Percentiles rank a stretch among this genome's conserved stretches.
Evolutionary conservation across 176 grass and related monocot genomes (phyloP).

Genomic region (Phoenix dactylifera): DNA sequence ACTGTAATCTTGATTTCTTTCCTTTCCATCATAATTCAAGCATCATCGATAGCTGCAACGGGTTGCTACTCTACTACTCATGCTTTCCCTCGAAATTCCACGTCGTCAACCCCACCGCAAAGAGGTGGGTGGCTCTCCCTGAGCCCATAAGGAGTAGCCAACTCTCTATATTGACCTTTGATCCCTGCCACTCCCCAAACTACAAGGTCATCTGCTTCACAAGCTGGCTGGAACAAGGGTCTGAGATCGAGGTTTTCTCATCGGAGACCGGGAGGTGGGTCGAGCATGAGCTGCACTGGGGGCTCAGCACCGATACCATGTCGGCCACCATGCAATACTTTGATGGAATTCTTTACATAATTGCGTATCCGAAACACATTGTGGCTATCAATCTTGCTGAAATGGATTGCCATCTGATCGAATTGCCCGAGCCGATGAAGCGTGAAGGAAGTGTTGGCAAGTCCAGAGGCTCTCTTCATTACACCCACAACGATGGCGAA

Average conservation of each 20-base stretch:
- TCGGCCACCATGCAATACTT: slow-evolving; percentile 72
- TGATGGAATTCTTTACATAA: slow-evolving; percentile 46
- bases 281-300: slow-evolving; percentile 43
- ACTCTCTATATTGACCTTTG: slow-evolving; percentile 69
- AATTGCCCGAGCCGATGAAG: slow-evolving; percentile 51
- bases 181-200: slow-evolving; percentile 34
- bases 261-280: slow-evolving; percentile 38
- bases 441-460: slow-evolving; percentile 44
- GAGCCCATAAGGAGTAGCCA: slow-evolving; percentile 25
- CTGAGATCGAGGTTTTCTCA: slow-evolving; percentile 63
- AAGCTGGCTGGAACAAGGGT: slow-evolving; percentile 34
- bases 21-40: slow-evolving; percentile 43
- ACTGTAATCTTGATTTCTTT: slow-evolving; percentile 58
- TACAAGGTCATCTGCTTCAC: slow-evolving; percentile 74
- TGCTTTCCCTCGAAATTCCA: slow-evolving; percentile 32
- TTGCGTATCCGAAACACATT: slow-evolving; percentile 59
- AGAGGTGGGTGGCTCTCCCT: slow-evolving; percentile 46
- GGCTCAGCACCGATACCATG: slow-evolving; percentile 59
- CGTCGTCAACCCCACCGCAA: slow-evolving; percentile 68
- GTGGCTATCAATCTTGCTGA: slow-evolving; percentile 41
- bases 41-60: slow-evolving; percentile 83
- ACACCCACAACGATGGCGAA: slow-evolving; percentile 37
- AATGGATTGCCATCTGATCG: slow-evolving; percentile 40
- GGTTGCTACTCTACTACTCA: slow-evolving; percentile 63
- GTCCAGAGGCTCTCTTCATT: slow-evolving; percentile 43